Evolutionary conservation across 2,329 filamentous ascomycete genomes (phyloP).

Genomic region (Calonectria pseudoreteaudii): DNA sequence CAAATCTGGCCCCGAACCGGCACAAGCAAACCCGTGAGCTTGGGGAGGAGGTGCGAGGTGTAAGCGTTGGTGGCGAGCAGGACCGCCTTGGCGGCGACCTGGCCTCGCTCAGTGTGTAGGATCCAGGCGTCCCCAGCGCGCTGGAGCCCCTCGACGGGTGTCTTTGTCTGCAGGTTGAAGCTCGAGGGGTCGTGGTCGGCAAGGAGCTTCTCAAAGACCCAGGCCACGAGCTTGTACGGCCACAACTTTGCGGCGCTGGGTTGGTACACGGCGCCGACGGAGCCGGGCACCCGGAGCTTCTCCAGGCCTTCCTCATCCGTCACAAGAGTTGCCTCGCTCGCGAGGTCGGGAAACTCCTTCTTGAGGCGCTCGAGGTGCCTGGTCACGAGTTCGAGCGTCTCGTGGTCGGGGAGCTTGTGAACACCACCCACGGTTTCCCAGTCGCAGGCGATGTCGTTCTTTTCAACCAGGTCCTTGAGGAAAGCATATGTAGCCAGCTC

Average conservation of each 20-base stretch:
- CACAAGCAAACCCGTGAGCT: conserved; percentile 77
- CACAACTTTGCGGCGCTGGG: conserved; percentile 76
- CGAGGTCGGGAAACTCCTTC: conserved; percentile 67
- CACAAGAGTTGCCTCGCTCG: conserved; percentile 57
- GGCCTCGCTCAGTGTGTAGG: conserved; percentile 77
- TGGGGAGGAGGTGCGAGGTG: conserved; percentile 79
- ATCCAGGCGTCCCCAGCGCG: conserved; percentile 61
- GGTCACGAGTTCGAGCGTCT: conserved; percentile 65
- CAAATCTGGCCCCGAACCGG: conserved; percentile 82
- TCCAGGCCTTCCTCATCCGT: conserved; percentile 55
- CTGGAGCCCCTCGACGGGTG: conserved; percentile 68
- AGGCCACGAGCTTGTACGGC: conserved; percentile 87
- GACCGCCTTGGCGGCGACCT: conserved; percentile 70
- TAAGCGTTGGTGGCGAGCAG: conserved; percentile 88
- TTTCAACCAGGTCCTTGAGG: conserved; percentile 67
- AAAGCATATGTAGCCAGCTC: conserved; percentile 77
- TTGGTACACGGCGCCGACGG: conserved; percentile 74
- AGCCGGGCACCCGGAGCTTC: conserved; percentile 65
- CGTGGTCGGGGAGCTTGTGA: conserved; percentile 70
- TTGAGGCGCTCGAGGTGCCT: conserved; percentile 63
- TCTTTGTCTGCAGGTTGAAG: conserved; percentile 82
- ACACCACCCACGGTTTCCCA: conserved; percentile 74
- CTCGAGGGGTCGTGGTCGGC: conserved; percentile 48
- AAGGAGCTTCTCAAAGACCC: conserved; percentile 73
- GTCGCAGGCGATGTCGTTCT: conserved; percentile 74